A percentile compares a stretch with the other conserved stretches of the same genome.
These are phyloP conservation scores for Calocybe cyanea DNA, from an alignment of 768 basidiomycete species.

Conservation along the genomic window DNA sequence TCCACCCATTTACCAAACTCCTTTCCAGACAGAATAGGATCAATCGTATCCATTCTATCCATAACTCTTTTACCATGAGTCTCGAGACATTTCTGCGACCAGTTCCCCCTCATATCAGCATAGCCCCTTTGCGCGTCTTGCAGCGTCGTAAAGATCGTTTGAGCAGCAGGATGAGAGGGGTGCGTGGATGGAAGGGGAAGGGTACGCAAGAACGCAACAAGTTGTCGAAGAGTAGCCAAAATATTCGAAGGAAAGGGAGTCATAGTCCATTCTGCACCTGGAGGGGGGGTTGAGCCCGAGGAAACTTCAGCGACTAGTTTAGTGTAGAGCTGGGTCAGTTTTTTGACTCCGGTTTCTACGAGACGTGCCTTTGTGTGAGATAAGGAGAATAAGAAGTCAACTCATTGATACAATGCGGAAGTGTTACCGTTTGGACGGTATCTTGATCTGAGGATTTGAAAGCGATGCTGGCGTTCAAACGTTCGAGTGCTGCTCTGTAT, in stretches of 20 bases:
- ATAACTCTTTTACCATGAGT: constrained; percentile 64
- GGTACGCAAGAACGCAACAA: constrained; percentile 66
- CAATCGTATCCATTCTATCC: constrained; percentile 66
- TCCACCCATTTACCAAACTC: constrained; percentile 75
- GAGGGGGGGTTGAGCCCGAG: constrained; percentile 64
- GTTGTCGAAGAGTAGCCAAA: constrained; percentile 51
- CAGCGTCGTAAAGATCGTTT: constrained; percentile 57
- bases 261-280: constrained; percentile 52
- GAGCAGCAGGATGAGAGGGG: constrained; percentile 77
- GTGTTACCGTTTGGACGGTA: constrained; percentile 48
- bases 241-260: constrained; percentile 53
- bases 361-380: constrained; percentile 49
- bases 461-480: constrained; percentile 74
- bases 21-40: constrained; percentile 59
- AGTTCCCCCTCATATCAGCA: constrained; percentile 81
- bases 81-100: constrained; percentile 75
- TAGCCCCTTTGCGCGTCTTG: constrained; percentile 79
- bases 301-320: constrained; percentile 85
- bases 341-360: constrained; percentile 80
- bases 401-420: neutral
- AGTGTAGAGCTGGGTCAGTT: constrained; percentile 78
- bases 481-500: constrained; percentile 72
- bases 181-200: constrained; percentile 77
- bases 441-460: constrained; percentile 63
- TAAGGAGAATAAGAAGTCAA: neutral